Conservation (phyloP, 2,329 filamentous ascomycete genomes). For the Cyphellophora attinorum region DNA sequence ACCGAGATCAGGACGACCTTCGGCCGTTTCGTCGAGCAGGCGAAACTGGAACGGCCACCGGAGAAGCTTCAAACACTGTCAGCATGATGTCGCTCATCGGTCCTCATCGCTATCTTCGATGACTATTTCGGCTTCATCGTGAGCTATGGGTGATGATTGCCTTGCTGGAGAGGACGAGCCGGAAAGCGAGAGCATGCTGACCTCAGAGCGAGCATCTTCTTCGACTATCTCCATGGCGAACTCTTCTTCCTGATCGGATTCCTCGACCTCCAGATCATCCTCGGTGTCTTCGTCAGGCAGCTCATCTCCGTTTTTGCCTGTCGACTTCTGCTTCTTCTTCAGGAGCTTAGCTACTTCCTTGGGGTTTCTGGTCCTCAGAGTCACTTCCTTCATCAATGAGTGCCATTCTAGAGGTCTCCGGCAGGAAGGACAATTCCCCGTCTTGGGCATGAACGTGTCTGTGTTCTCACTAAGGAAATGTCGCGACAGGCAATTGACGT, state of each 20-base stretch:
- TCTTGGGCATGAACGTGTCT: constrained; percentile 51
- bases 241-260: constrained; percentile 7
- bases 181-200: too few relatives aligned
- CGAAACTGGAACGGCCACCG: constrained; percentile 21
- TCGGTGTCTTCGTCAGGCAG: constrained; percentile 11
- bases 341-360: constrained; percentile 63
- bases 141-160: too few relatives aligned
- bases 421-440: constrained; percentile 65
- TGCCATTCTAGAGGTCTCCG: constrained; percentile 55
- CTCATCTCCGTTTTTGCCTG: constrained; percentile 20
- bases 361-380: constrained; percentile 58
- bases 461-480: constrained; percentile 36
- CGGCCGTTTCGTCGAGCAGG: constrained; percentile 1
- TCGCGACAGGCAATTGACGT: constrained; percentile 47
- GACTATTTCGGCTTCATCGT: constrained; percentile 31
- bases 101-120: constrained; percentile 50
- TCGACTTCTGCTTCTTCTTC: constrained; percentile 37
- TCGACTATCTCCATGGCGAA: constrained; percentile 9
- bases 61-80: constrained; percentile 23
- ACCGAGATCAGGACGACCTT: constrained; percentile 23
- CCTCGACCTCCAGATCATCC: constrained; percentile 12
- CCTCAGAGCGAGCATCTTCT: constrained; percentile 13
- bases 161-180: too few relatives aligned
- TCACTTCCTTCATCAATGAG: constrained; percentile 74
- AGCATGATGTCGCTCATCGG: constrained; percentile 6